These are phyloP conservation scores for Diaporthe nobilis DNA, from an alignment of 2,329 filamentous ascomycete genomes.

Conservation along the genomic window DNA sequence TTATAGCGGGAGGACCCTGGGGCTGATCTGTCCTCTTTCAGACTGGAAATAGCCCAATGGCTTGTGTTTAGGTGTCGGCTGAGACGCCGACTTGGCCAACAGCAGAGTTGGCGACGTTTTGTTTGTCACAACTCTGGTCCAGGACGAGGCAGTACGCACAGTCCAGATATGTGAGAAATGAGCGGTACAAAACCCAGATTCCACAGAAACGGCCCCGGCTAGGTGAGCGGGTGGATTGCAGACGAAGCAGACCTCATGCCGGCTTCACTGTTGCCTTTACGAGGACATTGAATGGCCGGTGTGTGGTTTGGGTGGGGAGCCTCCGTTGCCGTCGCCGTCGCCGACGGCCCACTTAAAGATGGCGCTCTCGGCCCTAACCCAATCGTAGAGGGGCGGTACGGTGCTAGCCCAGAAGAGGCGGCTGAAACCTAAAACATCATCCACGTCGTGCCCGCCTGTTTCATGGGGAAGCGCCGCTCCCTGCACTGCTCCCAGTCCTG, in stretches of 20 bases:
- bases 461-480: slow-evolving; percentile 25
- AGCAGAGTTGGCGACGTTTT: slow-evolving; percentile 16
- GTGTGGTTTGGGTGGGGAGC: neutral
- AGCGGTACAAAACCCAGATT: neutral
- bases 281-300: neutral
- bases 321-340: slow-evolving; percentile 10
- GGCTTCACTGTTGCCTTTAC: neutral
- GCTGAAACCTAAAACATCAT: slow-evolving; percentile 35
- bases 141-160: neutral
- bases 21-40: slow-evolving; percentile 25
- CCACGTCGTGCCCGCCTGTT: slow-evolving; percentile 14
- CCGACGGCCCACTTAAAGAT: slow-evolving; percentile 9
- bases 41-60: slow-evolving; percentile 5
- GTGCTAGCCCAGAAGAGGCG: slow-evolving; percentile 27
- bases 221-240: neutral
- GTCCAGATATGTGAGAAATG: neutral
- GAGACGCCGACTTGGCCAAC: slow-evolving; percentile 12
- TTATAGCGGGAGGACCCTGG: slow-evolving; percentile 10
- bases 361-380: neutral
- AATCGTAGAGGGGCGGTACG: neutral
- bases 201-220: neutral
- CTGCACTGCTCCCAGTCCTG: neutral
- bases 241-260: neutral
- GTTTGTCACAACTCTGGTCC: neutral
- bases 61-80: slow-evolving; percentile 18